Base-by-base conservation (phyloP, 768 basidiomycete species). In the Brasilioporus rufonigricans region DNA sequence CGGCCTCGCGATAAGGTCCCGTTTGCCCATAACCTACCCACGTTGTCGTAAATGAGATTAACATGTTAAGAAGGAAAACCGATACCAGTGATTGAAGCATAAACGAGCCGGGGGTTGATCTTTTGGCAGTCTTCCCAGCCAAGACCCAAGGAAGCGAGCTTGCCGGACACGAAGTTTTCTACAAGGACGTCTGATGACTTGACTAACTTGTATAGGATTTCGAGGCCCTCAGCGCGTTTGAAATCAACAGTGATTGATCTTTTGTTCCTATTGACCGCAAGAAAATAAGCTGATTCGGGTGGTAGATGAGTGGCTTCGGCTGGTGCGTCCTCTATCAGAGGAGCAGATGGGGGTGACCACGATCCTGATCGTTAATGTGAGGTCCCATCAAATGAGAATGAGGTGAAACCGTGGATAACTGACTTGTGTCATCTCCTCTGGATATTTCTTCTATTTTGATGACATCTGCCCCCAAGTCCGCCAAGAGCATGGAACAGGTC, bases 201-300 rank as follows among this genome's bases (percentile, higher is more conserved):
- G 24, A 96, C 80, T 4, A 98, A 78, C 56, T 80, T 82, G 40
- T 78, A 81, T 6, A 94, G 57, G 23, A 98, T 84, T 54, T 86
- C 84, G 3, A 89, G 77, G 0, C 95, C 95, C 60, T 87, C 82
- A 1, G 82, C 74, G 1, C 74, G 72, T 71, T 96, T 97, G 74
- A 98, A 85, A 71, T 98, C 89, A 16, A 96, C 83, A 8, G 92
- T 93, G 39, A 95, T 79, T 6, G 91, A 93, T 29, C 89, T 82
- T 68, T 95, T 95, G 71, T 93, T 93, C 48, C 95, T 79, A 69
- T 98, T 98, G 0, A 81, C 84, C 0, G 89, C 81, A 7, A 98
- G 80, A 68, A 96, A 98, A 68, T 98, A 98, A 0, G 95, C 92
- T 4, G 92, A 91, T 69, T 98, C 95, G 11, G 93, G 83, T 10